Evolutionary conservation across 768 basidiomycete genomes (phyloP).

Genomic region (Trametes villosa): DNA sequence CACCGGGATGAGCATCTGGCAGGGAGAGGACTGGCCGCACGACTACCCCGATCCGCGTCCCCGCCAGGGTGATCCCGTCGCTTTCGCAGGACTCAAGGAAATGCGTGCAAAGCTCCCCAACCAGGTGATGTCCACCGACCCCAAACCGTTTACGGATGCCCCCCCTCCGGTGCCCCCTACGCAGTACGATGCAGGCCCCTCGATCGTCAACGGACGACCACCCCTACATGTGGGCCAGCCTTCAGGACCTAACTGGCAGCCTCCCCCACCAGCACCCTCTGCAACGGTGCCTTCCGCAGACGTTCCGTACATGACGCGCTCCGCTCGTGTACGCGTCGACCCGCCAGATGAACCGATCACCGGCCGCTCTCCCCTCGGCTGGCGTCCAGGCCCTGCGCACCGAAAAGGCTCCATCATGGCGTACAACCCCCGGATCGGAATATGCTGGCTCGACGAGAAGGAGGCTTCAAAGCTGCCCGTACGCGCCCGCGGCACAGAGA

Average conservation of each 20-base stretch:
- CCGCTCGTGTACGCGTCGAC: neutral
- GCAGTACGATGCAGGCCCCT: too few relatives aligned
- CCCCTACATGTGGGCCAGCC: neutral
- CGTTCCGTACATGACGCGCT: constrained; percentile 3
- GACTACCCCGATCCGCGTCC: constrained; percentile 7
- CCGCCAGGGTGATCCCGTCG: neutral
- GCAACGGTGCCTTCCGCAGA: neutral
- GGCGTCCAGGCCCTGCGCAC: constrained; percentile 9
- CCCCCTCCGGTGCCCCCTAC: too few relatives aligned
- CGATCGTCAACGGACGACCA: neutral
- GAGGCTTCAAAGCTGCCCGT: constrained; percentile 10
- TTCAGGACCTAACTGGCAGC: neutral
- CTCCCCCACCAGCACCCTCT: neutral
- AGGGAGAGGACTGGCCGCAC: constrained; percentile 8
- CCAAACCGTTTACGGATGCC: too few relatives aligned
- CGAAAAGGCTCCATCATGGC: constrained; percentile 3
- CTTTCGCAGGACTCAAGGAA: neutral
- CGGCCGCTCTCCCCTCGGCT: neutral
- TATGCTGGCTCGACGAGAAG: constrained; percentile 6
- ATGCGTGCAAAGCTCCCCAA: neutral
- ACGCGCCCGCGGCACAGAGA: constrained; percentile 6
- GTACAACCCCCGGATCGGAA: neutral
- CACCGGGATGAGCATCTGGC: neutral
- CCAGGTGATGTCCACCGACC: neutral
- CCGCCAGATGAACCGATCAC: neutral